Evolutionary conservation across 2,329 filamentous ascomycete genomes (phyloP).

Genomic region (Bipolaris gigantea): DNA sequence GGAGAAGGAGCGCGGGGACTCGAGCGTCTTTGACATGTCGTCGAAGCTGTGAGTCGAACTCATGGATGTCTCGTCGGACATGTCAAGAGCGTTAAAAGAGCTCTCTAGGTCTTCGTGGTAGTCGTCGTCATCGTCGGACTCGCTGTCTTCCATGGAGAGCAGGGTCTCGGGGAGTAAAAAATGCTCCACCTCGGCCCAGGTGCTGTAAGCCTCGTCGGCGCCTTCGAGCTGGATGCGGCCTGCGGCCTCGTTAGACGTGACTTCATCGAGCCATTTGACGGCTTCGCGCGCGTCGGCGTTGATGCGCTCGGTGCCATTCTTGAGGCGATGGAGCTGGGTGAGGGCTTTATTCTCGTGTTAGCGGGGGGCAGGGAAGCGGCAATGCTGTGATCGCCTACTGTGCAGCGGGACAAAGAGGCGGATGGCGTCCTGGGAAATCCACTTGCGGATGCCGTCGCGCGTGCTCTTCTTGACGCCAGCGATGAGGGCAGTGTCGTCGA

Average conservation of each 20-base stretch:
- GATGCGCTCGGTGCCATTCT: constrained; percentile 47
- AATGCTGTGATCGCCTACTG: constrained; percentile 43
- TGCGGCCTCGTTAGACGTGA: constrained; percentile 47
- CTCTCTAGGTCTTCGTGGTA: constrained; percentile 44
- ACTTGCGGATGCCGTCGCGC: constrained; percentile 56
- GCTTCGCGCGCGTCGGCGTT: constrained; percentile 52
- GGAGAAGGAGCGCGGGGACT: constrained; percentile 46
- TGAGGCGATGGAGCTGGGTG: constrained; percentile 50
- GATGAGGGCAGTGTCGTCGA: constrained; percentile 55
- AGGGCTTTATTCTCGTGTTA: constrained; percentile 46
- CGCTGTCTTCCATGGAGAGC: constrained; percentile 52
- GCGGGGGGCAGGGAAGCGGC: constrained; percentile 10
- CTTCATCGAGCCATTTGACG: constrained; percentile 55
- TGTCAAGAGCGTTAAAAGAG: constrained; percentile 42
- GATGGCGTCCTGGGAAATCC: constrained; percentile 54
- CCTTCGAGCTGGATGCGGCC: constrained; percentile 51
- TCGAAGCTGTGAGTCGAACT: constrained; percentile 50
- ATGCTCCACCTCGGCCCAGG: constrained; percentile 55
- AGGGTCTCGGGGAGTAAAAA: constrained; percentile 53
- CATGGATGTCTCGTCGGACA: constrained; percentile 45
- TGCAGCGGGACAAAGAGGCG: constrained; percentile 56
- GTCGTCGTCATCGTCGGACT: constrained; percentile 42
- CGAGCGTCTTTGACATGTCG: constrained; percentile 43
- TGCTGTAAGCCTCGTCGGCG: constrained; percentile 50
- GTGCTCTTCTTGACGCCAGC: constrained; percentile 56